These are phyloP conservation scores for Teratosphaeria nubilosa DNA, from an alignment of 2,329 filamentous ascomycete genomes.

Conservation along the genomic window DNA sequence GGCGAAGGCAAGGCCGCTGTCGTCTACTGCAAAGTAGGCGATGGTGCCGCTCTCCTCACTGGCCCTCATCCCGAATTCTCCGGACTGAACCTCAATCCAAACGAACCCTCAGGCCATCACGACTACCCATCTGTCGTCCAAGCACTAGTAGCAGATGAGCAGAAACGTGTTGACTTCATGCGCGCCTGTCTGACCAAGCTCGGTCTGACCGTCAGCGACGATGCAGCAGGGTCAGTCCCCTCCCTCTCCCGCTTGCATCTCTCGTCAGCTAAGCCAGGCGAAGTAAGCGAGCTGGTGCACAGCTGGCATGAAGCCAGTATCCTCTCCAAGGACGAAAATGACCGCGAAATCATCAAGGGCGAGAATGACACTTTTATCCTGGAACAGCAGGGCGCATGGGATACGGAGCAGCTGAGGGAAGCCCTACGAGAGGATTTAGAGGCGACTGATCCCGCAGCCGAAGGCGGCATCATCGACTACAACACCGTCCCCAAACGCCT, in stretches of 20 bases:
- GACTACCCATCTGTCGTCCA: slow-evolving; percentile 63
- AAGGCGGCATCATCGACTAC: slow-evolving; percentile 49
- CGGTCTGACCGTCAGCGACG: slow-evolving; percentile 65
- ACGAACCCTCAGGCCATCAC: slow-evolving; percentile 48
- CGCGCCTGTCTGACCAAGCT: slow-evolving; percentile 71
- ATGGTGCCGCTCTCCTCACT: slow-evolving; percentile 69
- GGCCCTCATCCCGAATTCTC: slow-evolving; percentile 95
- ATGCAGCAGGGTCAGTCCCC: slow-evolving; percentile 55
- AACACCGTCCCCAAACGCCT: slow-evolving; percentile 62
- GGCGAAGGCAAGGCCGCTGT: slow-evolving; percentile 59
- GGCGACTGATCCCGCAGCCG: not conserved
- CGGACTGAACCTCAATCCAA: slow-evolving; percentile 61
- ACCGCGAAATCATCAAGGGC: slow-evolving; percentile 63
- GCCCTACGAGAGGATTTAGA: not conserved
- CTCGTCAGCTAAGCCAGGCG: slow-evolving; percentile 55
- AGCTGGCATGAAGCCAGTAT: slow-evolving; percentile 57
- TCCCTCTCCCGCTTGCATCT: slow-evolving; percentile 76
- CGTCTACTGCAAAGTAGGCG: slow-evolving; percentile 71
- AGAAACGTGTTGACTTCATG: slow-evolving; percentile 61
- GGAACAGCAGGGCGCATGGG: slow-evolving; percentile 45
- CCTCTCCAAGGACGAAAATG: slow-evolving; percentile 41
- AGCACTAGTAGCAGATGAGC: slow-evolving; percentile 58
- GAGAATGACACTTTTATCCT: slow-evolving; percentile 72
- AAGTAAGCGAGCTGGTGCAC: slow-evolving; percentile 58
- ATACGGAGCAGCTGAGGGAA: not conserved